Conservation (phyloP, 1,139 yeast genomes). For the Scheffersomyces segobiensis region DNA sequence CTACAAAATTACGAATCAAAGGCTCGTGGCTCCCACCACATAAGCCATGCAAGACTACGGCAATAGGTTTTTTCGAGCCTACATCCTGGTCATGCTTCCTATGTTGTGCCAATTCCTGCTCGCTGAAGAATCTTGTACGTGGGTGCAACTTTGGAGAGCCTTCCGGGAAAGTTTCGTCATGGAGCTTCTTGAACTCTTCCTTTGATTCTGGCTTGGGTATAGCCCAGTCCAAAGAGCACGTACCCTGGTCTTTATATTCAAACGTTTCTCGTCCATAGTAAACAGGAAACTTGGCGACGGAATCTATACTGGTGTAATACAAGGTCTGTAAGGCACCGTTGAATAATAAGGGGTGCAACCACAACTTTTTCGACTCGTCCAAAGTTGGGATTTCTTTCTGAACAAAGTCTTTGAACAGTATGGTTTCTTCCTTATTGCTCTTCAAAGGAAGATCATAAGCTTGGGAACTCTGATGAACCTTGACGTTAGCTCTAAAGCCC, state of each 20-base stretch:
- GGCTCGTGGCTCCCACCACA: conserved; percentile 94
- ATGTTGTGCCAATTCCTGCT: conserved; percentile 30
- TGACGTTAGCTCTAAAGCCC: conserved; percentile 43
- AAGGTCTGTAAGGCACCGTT: conserved; percentile 79
- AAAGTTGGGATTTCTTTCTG: conserved; percentile 23
- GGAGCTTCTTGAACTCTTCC: conserved; percentile 50
- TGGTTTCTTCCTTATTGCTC: conserved; percentile 9
- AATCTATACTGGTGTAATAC: conserved; percentile 59
- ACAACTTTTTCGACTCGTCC: conserved; percentile 39
- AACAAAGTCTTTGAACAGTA: conserved; percentile 25
- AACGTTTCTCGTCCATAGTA: conserved; percentile 78
- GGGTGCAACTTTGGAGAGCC: conserved; percentile 77
- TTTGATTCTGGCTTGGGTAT: conserved; percentile 48
- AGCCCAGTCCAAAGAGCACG: conserved; percentile 78
- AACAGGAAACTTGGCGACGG: conserved; percentile 53
- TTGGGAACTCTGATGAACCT: conserved; percentile 22
- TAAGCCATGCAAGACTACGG: conserved; percentile 77
- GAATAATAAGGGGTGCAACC: conserved; percentile 63
- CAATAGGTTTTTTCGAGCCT: conserved; percentile 53
- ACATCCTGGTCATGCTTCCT: conserved; percentile 27
- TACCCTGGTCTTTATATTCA: conserved; percentile 61
- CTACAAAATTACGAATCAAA: conserved; percentile 67
- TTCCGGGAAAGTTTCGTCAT: conserved; percentile 57
- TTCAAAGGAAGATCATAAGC: conserved; percentile 20
- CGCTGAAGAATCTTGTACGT: conserved; percentile 69